Base-by-base conservation (phyloP, 352 stramenopile genomes). In the Thalassiosira exigua region DNA sequence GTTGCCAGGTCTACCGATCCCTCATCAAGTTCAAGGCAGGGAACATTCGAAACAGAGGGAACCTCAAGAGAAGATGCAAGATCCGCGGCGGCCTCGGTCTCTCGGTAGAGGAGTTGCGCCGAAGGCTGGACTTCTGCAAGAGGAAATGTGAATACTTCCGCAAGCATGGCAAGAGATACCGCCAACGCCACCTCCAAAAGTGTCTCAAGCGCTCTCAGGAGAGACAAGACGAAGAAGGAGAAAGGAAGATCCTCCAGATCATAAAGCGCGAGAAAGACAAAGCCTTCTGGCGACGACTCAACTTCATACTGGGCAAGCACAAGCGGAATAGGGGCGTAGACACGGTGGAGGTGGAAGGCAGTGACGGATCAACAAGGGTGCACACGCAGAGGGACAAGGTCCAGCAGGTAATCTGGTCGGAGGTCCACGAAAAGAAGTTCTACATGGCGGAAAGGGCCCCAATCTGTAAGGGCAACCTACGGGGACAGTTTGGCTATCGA, bases 1-100 rank as follows among this genome's bases (percentile, higher is more conserved):
- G 39, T 3, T 3, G 32, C 11, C 12, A 29, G 11, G 26, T 29
- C 26, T 29, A 44, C 0, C 5, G 19, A 5, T 11, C 24, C 4
- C 24, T 62, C 2, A 32, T 24, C 4, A 29, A 36, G 0, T 62
- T 22, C 11, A 4, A 24, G 0, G 22, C 36, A 41, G 53, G 53
- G 27, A 62, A 62, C 19, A 36, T 62, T 4, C 53, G 26, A 5
- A 29, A 62, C 26, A n/a, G 22, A 21, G 1, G 53, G 14, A 62
- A 62, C 22, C 27, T 62, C 4, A 44, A 44, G 19, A 32, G 39
- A 62, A 11, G 21, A 21, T 62, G 53, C 11, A 29, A 29, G 0
- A 2, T 5, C 1, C 7, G 7, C 7, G 14, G 14, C 36, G 14
- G 27, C 14, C 24, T 1, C 0, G 27, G 12, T 0, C 26, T 30